Evolutionary conservation across 139 green algal genomes (phyloP), one percentile per base, ranked within the genome.

Genomic region (Zygnema circumcarinatum): DNA sequence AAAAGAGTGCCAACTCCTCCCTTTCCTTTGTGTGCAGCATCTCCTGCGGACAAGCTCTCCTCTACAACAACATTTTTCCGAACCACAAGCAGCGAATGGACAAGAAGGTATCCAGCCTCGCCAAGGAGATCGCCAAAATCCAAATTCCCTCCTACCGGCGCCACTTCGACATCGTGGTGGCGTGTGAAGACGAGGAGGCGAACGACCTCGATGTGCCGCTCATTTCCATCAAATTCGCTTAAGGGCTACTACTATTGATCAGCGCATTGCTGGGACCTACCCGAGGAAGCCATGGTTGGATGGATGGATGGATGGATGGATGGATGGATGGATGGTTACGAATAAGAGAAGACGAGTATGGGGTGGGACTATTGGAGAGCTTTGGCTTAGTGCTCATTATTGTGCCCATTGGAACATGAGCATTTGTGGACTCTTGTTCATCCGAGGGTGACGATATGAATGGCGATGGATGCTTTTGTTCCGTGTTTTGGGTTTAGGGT

Each of bases 101-200:
- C 73, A 95, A 95, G 84, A 96, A 95, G 87, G 91, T 97, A 91
- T 92, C 67, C 33, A 89, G 94, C 20, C 84, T 98, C 56, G 93
- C 96, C 39, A 21, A 83, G 38, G 94, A 87, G 11, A 93, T 99
- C 1, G 96, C 95, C 20, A 98, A 99, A 93, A 90, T 96, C 73
- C 90, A 94, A 20, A 93, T 99, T 68, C 95, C 96, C 0, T 82
- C 73, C 7, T 84, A 86, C 35, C 79, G 92, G 20, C 87, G 84
- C n/a, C 96, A 99, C 88, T 98, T 99, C 92, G 97, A 99, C 87
- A 94, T 99, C 20, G 97, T 99, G 40, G 95, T 98, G n/a, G 97
- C 97, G 0, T 98, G 96, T 80, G 97, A 99, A 88, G 96, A 98
- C 67, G 96, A 98, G 40, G 93, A 97, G 3, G 95, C 92, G 31